These are phyloP conservation scores for Fusarium mangiferae DNA, from an alignment of 2,329 filamentous ascomycete species.

Conservation along the genomic window DNA sequence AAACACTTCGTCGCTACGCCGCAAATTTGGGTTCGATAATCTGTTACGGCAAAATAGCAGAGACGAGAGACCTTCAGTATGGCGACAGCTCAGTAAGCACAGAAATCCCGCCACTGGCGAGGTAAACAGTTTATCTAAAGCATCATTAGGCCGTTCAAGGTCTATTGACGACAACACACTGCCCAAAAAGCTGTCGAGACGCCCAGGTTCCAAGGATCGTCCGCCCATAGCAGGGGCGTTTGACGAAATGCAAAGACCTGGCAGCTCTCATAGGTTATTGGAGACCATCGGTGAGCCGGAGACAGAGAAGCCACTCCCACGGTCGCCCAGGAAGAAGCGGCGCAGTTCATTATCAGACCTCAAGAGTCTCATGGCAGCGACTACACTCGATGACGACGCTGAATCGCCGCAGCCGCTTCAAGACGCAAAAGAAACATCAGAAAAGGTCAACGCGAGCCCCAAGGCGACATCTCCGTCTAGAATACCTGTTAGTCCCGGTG, in stretches of 20 bases:
- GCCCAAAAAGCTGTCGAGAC: slow-evolving; percentile 50
- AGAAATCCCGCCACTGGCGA: slow-evolving; percentile 70
- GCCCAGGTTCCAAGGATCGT: slow-evolving; percentile 68
- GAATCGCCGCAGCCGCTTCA: slow-evolving; percentile 60
- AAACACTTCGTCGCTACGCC: slow-evolving; percentile 85
- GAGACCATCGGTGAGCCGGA: slow-evolving; percentile 70
- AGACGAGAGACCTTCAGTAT: slow-evolving; percentile 79
- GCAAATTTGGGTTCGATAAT: slow-evolving; percentile 83
- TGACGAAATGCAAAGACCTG: slow-evolving; percentile 66
- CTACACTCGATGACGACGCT: slow-evolving; percentile 58
- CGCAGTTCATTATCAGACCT: slow-evolving; percentile 93
- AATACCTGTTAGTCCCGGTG: slow-evolving; percentile 62
- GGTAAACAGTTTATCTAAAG: slow-evolving; percentile 72
- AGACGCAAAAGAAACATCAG: slow-evolving; percentile 63
- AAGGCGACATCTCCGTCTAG: slow-evolving; percentile 58
- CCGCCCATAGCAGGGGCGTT: slow-evolving; percentile 71
- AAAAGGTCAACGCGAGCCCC: slow-evolving; percentile 65
- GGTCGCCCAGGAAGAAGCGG: slow-evolving; percentile 76
- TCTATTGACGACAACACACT: slow-evolving; percentile 77
- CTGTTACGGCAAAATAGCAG: slow-evolving; percentile 84
- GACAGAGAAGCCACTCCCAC: slow-evolving; percentile 52
- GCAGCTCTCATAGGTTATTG: slow-evolving; percentile 66
- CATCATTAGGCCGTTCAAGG: slow-evolving; percentile 73
- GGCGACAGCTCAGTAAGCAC: slow-evolving; percentile 90
- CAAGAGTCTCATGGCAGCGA: slow-evolving; percentile 72